Evolutionary conservation across 208 protist species (phyloP).

Genomic region (Trypanosoma cruzi): DNA sequence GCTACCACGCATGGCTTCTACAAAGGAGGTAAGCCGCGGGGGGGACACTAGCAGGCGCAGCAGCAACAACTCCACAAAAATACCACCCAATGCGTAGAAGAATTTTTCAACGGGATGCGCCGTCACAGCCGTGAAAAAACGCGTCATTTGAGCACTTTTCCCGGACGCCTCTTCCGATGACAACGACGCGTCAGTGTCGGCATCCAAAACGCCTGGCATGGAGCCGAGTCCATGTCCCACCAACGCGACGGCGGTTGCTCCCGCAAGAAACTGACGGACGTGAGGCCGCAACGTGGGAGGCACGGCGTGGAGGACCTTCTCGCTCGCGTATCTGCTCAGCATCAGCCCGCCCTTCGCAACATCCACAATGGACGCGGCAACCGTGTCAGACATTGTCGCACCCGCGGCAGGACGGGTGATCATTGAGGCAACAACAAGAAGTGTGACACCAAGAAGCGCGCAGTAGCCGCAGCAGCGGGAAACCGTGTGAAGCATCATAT

Average conservation of each 20-base stretch:
- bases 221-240: conserved; percentile 29
- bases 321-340: neutral
- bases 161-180: neutral
- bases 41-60: conserved; percentile 47
- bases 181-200: conserved; percentile 3
- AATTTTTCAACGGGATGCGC: conserved; percentile 57
- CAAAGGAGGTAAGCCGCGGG: conserved; percentile 29
- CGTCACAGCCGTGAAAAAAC: conserved; percentile 1
- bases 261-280: conserved; percentile 34
- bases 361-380: neutral
- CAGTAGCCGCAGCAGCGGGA: neutral
- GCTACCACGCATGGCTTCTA: neutral
- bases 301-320: neutral
- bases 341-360: neutral
- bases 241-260: conserved; percentile 42
- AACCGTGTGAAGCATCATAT: neutral
- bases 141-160: too few species aligned
- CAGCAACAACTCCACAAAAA: conserved; percentile 45
- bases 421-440: neutral
- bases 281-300: conserved; percentile 11
- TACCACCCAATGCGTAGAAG: conserved; percentile 50
- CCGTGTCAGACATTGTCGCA: neutral
- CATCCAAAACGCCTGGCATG: conserved; percentile 14
- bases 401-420: neutral
- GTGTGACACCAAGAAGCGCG: neutral